Evolutionary conservation across 139 green algal genomes (phyloP).

Genomic region (Picochlorum sp.): DNA sequence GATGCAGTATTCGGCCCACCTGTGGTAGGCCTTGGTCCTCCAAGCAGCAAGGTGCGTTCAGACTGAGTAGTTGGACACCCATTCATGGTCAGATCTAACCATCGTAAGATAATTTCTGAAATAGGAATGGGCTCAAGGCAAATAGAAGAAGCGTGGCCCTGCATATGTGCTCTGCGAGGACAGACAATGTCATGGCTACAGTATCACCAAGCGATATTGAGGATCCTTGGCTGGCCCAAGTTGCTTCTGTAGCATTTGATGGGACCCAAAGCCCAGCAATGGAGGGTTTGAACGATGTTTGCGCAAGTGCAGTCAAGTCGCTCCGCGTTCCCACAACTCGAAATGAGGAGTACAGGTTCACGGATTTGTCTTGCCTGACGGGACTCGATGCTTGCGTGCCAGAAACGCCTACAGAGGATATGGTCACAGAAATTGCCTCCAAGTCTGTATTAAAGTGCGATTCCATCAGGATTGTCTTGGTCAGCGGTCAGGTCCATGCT

Average conservation of each 20-base stretch:
- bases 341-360: slow-evolving; percentile 82
- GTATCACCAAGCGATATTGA: slow-evolving; percentile 2
- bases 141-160: too few species aligned
- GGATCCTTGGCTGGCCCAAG: slow-evolving; percentile 29
- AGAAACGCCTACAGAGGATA: too few species aligned
- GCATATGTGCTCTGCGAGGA: too few species aligned
- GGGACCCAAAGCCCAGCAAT: neutral
- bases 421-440: too few species aligned
- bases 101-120: too few species aligned
- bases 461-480: slow-evolving; percentile 15
- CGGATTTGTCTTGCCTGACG: slow-evolving; percentile 55
- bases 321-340: slow-evolving; percentile 66
- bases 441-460: too few species aligned
- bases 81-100: too few species aligned
- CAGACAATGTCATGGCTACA: slow-evolving; percentile 3
- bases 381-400: neutral
- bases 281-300: slow-evolving; percentile 20
- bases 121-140: too few species aligned
- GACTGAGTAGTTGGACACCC: too few species aligned
- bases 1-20: neutral
- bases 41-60: neutral
- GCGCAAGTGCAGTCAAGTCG: slow-evolving; percentile 33
- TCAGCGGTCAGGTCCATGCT: slow-evolving; percentile 50
- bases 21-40: neutral
- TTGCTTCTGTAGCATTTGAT: slow-evolving; percentile 4